phyloP scores from a whole-genome alignment of 2,329 filamentous ascomycete species.

The Ceratocystis albifundus region DNA sequence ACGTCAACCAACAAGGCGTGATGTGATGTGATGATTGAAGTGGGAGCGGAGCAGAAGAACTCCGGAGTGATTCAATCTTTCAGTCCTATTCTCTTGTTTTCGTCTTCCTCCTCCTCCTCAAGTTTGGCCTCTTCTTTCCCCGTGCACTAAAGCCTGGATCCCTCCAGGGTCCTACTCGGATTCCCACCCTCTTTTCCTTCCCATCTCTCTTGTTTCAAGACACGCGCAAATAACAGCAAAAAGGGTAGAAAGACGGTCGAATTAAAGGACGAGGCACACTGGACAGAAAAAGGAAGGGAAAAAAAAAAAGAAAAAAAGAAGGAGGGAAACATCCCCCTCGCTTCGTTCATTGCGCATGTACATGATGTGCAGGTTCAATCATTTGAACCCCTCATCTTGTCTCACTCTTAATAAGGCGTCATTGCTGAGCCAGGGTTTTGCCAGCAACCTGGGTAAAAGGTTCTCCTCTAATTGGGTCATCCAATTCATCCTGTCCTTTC shows the following conservation, averaged over 20 bases:
- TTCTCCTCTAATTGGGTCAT: background rate
- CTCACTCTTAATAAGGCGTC: background rate
- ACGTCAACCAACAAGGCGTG: background rate
- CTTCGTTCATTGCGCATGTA: background rate
- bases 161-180: background rate
- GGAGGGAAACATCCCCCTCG: no score
- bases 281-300: background rate
- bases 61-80: background rate
- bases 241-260: background rate
- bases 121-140: background rate
- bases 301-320: background rate
- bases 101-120: background rate
- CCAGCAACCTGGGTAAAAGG: constrained; percentile 3
- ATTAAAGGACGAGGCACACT: background rate
- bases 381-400: no score
- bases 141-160: background rate
- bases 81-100: background rate
- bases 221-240: background rate
- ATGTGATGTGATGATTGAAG: background rate
- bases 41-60: background rate
- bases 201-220: background rate
- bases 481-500: background rate
- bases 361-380: background rate
- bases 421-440: constrained; percentile 2
- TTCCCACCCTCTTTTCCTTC: background rate